These are phyloP conservation scores for Trifolium repens DNA, from an alignment of 306 rosid genomes.

Conservation along the genomic window DNA sequence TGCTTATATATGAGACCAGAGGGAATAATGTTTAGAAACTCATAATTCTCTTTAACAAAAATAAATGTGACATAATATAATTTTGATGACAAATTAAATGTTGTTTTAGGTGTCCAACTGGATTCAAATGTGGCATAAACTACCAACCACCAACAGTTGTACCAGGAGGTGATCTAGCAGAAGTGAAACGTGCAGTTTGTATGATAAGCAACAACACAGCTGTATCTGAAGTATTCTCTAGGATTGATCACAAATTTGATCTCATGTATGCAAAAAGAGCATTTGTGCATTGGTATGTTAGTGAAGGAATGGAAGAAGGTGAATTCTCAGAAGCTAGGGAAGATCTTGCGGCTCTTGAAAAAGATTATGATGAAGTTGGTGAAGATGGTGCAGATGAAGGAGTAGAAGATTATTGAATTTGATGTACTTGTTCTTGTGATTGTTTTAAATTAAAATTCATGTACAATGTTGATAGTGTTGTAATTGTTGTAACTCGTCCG, in stretches of 20 bases:
- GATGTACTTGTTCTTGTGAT: background rate
- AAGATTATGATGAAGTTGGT: constrained; percentile 78
- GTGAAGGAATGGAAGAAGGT: constrained; percentile 94
- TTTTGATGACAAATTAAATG: background rate
- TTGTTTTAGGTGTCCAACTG: constrained; percentile 76
- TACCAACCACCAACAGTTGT: constrained; percentile 76
- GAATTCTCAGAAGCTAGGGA: constrained; percentile 84
- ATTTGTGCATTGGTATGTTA: constrained; percentile 82
- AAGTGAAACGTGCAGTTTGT: constrained; percentile 71
- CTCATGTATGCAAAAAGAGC: constrained; percentile 78
- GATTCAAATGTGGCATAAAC: constrained; percentile 87
- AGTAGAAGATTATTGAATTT: constrained; percentile 51
- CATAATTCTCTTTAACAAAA: background rate
- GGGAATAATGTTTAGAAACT: background rate
- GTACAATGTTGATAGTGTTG: background rate
- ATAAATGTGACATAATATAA: background rate
- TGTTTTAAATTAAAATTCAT: background rate
- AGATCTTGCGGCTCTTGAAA: constrained; percentile 83
- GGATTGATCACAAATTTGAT: constrained; percentile 76
- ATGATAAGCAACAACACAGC: constrained; percentile 85
- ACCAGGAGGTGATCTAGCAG: constrained; percentile 83
- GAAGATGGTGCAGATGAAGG: constrained; percentile 61
- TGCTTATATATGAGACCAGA: no score
- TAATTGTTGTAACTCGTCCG: no score
- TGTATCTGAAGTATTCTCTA: constrained; percentile 67